Evolutionary conservation across 2,329 filamentous ascomycete genomes (phyloP).

Genomic region (Xylariaceae sp.): DNA sequence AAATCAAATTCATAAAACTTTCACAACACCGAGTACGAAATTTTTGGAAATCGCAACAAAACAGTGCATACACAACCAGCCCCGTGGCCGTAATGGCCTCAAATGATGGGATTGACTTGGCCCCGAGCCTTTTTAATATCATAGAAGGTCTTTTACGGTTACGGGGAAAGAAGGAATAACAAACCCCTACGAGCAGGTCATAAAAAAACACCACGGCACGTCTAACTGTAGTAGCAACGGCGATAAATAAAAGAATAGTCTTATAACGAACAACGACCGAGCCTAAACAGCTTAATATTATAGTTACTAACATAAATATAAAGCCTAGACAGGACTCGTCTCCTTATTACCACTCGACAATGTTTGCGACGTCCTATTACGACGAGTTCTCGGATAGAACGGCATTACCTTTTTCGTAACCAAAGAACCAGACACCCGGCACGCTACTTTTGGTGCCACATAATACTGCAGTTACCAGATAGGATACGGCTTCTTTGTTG

Average conservation of each 20-base stretch:
- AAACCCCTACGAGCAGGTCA: no score
- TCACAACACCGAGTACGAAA: no score
- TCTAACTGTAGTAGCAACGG: conserved; percentile 3
- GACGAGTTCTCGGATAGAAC: neutral
- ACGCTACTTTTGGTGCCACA: neutral
- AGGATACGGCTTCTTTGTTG: neutral
- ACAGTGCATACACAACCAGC: no score
- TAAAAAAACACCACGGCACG: no score
- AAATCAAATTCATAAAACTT: no score
- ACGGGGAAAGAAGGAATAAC: no score
- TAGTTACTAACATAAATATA: neutral
- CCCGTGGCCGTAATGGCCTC: no score
- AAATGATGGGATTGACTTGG: no score
- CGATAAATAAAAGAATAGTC: neutral
- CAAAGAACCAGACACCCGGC: neutral
- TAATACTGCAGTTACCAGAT: conserved; percentile 1
- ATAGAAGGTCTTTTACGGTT: no score
- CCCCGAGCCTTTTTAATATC: no score
- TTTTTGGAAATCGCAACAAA: no score
- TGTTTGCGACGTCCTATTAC: no score
- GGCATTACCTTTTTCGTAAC: neutral
- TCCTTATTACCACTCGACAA: conserved; percentile 1
- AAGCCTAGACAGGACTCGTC: neutral
- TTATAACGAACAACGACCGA: neutral
- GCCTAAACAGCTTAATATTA: conserved; percentile 3